Evolutionary conservation across 345 rosid species (phyloP).

Genomic region (Aquilaria sinensis): DNA sequence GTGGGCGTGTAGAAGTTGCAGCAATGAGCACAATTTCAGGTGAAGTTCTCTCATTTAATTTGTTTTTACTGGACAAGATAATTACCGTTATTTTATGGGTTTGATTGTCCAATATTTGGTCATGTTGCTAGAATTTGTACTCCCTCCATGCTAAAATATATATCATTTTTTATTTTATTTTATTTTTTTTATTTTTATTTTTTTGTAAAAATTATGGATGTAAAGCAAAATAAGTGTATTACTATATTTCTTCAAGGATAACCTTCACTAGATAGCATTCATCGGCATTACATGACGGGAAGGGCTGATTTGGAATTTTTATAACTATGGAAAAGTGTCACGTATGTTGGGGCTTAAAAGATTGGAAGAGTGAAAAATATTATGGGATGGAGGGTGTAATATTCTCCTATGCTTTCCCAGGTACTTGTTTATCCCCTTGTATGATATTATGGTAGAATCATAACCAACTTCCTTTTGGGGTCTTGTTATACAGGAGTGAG

Average conservation of each 20-base stretch:
- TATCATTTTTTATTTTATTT: neutral
- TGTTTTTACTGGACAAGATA: conserved; percentile 6
- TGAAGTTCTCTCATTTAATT: conserved; percentile 4
- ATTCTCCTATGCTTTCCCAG: too few species aligned
- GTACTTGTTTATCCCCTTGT: neutral
- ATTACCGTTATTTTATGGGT: conserved; percentile 2
- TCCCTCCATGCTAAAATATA: neutral
- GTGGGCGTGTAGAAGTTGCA: conserved; percentile 85
- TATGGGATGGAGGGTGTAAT: too few species aligned
- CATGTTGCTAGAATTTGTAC: conserved; percentile 3
- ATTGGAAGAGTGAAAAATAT: too few species aligned
- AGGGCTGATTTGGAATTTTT: too few species aligned
- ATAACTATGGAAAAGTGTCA: too few species aligned
- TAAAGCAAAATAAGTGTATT: too few species aligned
- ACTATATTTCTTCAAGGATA: too few species aligned
- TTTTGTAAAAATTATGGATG: neutral
- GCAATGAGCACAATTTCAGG: conserved; percentile 96
- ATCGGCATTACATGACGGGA: too few species aligned
- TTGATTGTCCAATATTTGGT: neutral
- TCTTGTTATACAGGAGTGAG: conserved; percentile 70
- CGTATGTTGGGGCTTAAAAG: too few species aligned
- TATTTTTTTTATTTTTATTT: neutral
- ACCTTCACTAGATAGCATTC: too few species aligned
- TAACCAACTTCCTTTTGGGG: neutral
- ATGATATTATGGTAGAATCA: neutral